phyloP scores from a whole-genome alignment of 495 filamentous ascomycete species.

The Cryomyces minteri region DNA sequence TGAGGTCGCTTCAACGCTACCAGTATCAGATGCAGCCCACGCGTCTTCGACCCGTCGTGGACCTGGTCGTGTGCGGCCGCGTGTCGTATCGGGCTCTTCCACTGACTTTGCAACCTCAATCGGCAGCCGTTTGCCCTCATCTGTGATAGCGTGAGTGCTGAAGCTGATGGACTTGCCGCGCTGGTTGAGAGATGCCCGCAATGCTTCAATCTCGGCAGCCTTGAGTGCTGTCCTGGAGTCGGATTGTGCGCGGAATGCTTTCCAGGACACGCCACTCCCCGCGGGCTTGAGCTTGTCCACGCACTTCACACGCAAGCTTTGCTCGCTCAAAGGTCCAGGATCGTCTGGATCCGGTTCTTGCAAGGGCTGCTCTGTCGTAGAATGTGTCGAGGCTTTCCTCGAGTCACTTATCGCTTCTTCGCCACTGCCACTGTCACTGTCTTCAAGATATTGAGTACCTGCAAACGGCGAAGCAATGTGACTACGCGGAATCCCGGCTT shows the following conservation, averaged over 20 bases:
- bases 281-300: conserved; percentile 10
- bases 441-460: no score
- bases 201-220: conserved; percentile 8
- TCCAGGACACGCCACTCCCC: conserved; percentile 9
- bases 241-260: conserved; percentile 5
- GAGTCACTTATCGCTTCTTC: no score
- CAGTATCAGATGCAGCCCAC: no score
- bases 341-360: background rate
- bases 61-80: no score
- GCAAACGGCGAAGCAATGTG: no score
- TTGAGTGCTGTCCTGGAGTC: conserved; percentile 6
- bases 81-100: no score
- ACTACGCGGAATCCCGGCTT: no score
- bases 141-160: conserved; percentile 10
- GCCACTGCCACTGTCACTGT: no score
- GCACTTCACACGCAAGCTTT: conserved; percentile 3
- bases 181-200: conserved; percentile 6
- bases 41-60: no score
- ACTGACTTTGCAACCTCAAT: background rate
- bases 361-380: background rate
- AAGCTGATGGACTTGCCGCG: conserved; percentile 12
- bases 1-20: no score
- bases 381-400: no score
- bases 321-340: background rate
- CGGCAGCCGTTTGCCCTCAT: conserved; percentile 9